These are phyloP conservation scores for Echria macrotheca DNA, from an alignment of 495 filamentous ascomycete species.

Conservation along the genomic window DNA sequence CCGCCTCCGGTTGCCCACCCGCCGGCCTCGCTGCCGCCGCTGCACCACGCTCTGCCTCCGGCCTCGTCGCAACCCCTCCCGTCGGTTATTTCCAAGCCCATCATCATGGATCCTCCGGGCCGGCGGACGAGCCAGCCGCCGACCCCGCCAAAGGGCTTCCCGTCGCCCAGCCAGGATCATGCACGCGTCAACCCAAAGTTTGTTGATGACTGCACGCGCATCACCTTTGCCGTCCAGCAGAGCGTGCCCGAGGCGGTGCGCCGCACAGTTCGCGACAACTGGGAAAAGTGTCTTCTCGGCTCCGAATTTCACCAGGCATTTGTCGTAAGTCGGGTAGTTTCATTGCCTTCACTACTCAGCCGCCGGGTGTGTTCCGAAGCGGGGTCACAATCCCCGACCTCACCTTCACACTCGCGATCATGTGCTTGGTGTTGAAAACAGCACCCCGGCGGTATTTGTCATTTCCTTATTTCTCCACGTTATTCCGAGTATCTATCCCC, in stretches of 20 bases:
- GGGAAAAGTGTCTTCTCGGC: constrained; percentile 46
- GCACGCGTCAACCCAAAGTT: constrained; percentile 34
- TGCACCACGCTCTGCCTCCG: constrained; percentile 9
- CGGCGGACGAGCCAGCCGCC: constrained; percentile 18
- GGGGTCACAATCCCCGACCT: too few relatives aligned
- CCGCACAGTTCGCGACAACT: constrained; percentile 40
- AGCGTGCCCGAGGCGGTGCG: constrained; percentile 40
- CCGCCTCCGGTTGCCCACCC: too few relatives aligned
- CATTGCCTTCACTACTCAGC: too few relatives aligned
- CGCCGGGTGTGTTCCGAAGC: too few relatives aligned
- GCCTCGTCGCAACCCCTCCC: constrained; percentile 3
- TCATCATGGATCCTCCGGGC: constrained; percentile 39
- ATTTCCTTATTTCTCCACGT: neutral
- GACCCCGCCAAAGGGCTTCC: constrained; percentile 26
- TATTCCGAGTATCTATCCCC: neutral
- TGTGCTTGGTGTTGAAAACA: too few relatives aligned
- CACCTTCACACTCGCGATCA: too few relatives aligned
- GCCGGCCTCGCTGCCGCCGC: neutral
- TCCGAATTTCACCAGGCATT: constrained; percentile 48
- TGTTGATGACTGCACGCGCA: constrained; percentile 36
- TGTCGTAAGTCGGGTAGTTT: constrained; percentile 44
- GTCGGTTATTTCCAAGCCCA: constrained; percentile 22
- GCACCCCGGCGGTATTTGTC: too few relatives aligned
- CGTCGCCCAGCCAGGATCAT: constrained; percentile 35
- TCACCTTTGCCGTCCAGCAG: constrained; percentile 37